A percentile compares a stretch with the other conserved stretches of the same genome.
These are phyloP conservation scores for Cutaneotrichosporon cutaneum DNA, from an alignment of 1,284 basidiomycete genomes.

Conservation along the genomic window DNA sequence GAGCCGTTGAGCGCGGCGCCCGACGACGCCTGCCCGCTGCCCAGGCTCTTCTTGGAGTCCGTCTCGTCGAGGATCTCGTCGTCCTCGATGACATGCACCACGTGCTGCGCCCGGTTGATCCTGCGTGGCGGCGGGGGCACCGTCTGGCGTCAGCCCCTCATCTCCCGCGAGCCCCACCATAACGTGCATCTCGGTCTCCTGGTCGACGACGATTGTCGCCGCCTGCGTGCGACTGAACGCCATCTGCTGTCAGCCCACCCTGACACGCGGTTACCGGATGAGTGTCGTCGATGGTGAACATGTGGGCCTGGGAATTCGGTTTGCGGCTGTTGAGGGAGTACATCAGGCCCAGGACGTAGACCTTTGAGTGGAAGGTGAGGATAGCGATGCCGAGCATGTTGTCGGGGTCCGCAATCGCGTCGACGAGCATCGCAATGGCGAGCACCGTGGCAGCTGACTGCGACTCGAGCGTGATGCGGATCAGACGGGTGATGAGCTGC, in stretches of 20 bases:
- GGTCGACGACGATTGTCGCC: neutral
- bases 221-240: neutral
- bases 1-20: too few species aligned
- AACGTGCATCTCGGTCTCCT: neutral
- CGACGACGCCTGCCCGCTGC: too few species aligned
- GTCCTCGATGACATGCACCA: too few species aligned
- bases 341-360: constrained; percentile 36
- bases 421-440: constrained; percentile 30
- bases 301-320: constrained; percentile 5
- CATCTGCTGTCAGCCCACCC: neutral
- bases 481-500: constrained; percentile 30
- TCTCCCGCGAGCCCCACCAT: neutral
- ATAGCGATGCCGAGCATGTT: constrained; percentile 33
- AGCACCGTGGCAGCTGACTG: constrained; percentile 36
- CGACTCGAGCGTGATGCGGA: constrained; percentile 39
- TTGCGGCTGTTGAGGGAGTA: constrained; percentile 37
- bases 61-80: too few species aligned
- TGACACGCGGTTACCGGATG: neutral
- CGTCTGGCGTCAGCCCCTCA: neutral
- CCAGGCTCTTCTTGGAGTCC: too few species aligned
- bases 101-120: neutral
- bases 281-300: neutral
- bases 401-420: constrained; percentile 27
- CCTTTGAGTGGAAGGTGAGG: constrained; percentile 30
- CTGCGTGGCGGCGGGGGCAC: neutral